phyloP scores from a whole-genome alignment of 495 filamentous ascomycete species.

The Penicillium goetzii region DNA sequence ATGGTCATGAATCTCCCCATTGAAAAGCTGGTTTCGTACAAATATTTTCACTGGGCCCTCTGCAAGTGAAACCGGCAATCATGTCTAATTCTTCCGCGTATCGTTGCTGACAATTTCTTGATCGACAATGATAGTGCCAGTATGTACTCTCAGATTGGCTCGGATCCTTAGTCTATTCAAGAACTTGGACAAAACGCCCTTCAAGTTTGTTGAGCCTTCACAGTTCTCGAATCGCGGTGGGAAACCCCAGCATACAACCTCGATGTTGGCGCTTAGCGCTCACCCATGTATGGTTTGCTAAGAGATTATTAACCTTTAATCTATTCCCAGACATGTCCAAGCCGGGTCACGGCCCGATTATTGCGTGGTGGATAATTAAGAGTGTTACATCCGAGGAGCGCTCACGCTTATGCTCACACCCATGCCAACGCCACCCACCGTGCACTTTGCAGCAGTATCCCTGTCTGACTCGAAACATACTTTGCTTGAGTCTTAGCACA shows the following conservation, averaged over 20 bases:
- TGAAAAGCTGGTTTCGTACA: neutral
- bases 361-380: constrained; percentile 8
- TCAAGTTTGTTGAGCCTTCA: neutral
- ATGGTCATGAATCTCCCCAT: neutral
- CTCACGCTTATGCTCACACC: neutral
- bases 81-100: neutral
- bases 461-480: neutral
- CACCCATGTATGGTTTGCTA: neutral
- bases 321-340: neutral
- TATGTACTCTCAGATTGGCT: neutral
- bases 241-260: neutral
- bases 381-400: neutral
- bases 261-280: neutral
- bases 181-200: neutral
- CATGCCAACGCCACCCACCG: neutral
- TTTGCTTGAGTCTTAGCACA: neutral
- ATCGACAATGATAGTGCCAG: neutral
- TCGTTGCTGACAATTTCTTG: neutral
- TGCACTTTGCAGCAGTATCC: neutral
- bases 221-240: neutral
- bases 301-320: neutral
- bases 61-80: neutral
- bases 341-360: constrained; percentile 9
- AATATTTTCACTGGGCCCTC: neutral
- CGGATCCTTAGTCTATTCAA: neutral